phyloP scores from a whole-genome alignment of 2,329 filamentous ascomycete species.

The Calonectria ilicicola region DNA sequence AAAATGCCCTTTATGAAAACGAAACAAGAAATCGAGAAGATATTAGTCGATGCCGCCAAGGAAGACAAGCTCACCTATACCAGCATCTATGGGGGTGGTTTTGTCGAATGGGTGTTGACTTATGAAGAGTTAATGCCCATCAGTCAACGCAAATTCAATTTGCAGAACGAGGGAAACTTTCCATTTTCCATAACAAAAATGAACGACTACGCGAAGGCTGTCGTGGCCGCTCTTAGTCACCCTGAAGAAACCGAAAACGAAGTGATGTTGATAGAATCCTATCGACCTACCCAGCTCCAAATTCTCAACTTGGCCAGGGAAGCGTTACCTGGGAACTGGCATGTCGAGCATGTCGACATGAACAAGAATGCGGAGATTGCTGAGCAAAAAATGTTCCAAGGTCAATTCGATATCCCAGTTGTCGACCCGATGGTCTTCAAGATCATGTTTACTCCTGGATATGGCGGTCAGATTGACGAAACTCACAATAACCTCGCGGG shows the following conservation, averaged over 20 bases:
- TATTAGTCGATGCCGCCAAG: background rate
- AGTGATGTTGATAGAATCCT: background rate
- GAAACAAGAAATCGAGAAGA: background rate
- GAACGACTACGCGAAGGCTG: background rate
- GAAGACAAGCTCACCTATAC: background rate
- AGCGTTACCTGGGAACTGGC: background rate
- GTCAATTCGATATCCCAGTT: background rate
- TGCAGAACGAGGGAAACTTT: background rate
- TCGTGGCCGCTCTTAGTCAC: background rate
- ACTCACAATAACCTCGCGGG: background rate
- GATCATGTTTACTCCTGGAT: background rate
- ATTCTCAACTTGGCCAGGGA: background rate
- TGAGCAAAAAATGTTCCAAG: background rate
- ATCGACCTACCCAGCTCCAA: background rate
- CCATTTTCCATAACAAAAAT: background rate
- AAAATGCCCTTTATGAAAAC: background rate
- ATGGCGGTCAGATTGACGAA: background rate
- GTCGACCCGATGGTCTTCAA: background rate
- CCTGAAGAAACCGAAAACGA: background rate
- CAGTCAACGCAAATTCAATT: background rate
- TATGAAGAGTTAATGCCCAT: background rate
- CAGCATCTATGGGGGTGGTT: background rate
- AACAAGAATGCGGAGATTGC: background rate
- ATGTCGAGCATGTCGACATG: background rate
- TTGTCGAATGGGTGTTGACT: background rate